Percentiles rank a stretch among this genome's conserved stretches.
Evolutionary conservation across 768 basidiomycete genomes (phyloP).

Genomic region (Agaricus sinodeliciosus): DNA sequence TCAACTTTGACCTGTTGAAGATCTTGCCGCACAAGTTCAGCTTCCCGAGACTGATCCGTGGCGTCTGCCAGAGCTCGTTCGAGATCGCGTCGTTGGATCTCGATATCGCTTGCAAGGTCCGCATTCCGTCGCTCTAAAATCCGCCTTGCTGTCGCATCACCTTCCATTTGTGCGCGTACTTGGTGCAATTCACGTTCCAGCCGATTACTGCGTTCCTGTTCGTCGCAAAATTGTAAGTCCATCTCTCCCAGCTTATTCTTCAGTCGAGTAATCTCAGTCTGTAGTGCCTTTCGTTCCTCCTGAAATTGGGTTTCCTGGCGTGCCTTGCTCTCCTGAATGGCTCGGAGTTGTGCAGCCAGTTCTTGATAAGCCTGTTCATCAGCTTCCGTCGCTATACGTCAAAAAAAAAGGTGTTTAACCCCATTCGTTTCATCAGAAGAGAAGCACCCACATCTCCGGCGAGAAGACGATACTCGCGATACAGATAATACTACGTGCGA

Average conservation of each 20-base stretch:
- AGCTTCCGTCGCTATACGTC: conserved; percentile 54
- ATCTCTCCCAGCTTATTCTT: conserved; percentile 35
- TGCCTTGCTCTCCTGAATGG: conserved; percentile 46
- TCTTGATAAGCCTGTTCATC: conserved; percentile 73
- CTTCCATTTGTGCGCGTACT: conserved; percentile 55
- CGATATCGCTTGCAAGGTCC: conserved; percentile 49
- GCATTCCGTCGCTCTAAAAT: conserved; percentile 60
- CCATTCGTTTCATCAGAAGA: background rate
- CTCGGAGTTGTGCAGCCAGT: conserved; percentile 59
- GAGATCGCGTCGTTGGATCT: conserved; percentile 47
- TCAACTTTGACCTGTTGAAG: conserved; percentile 54
- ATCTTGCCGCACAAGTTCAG: conserved; percentile 57
- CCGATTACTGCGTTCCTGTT: conserved; percentile 46
- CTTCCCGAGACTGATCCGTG: conserved; percentile 54
- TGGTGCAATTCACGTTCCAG: conserved; percentile 63
- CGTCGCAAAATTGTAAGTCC: conserved; percentile 29
- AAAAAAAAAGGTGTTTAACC: conserved; percentile 8
- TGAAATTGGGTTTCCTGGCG: conserved; percentile 53
- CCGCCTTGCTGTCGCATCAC: conserved; percentile 52
- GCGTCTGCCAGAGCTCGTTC: conserved; percentile 59
- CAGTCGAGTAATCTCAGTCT: conserved; percentile 52
- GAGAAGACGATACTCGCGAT: conserved; percentile 61
- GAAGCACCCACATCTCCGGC: conserved; percentile 60
- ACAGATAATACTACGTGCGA: conserved; percentile 59
- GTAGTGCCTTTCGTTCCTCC: conserved; percentile 49